Evolutionary conservation across 2,329 filamentous ascomycete species (phyloP).

Genomic region (Alternaria arbusti): DNA sequence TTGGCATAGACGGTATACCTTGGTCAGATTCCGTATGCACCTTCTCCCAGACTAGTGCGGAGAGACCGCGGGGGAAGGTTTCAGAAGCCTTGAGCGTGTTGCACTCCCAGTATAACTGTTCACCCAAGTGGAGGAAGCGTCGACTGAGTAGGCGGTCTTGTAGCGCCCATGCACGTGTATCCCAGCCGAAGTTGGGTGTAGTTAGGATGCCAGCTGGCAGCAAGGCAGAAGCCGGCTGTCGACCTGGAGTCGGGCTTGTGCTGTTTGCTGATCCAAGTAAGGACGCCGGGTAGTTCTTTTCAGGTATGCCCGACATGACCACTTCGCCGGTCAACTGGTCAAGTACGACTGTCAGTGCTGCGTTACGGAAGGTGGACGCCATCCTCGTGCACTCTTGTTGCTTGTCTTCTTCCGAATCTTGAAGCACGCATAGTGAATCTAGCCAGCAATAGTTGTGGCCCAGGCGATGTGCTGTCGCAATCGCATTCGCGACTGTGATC

Average conservation of each 20-base stretch:
- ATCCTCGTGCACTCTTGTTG: constrained; percentile 38
- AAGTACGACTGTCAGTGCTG: constrained; percentile 40
- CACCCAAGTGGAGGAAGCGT: constrained; percentile 41
- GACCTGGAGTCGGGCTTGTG: not conserved
- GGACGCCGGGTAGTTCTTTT: not conserved
- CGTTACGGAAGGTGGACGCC: constrained; percentile 45
- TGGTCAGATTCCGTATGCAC: constrained; percentile 30
- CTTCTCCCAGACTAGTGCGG: constrained; percentile 47
- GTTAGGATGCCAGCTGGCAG: constrained; percentile 21
- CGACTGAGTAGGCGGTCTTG: constrained; percentile 47
- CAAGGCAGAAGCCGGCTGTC: constrained; percentile 15
- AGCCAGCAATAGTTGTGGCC: constrained; percentile 45
- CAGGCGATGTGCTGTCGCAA: constrained; percentile 31
- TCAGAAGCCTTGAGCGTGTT: constrained; percentile 46
- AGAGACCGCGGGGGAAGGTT: constrained; percentile 43
- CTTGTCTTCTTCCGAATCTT: constrained; percentile 42
- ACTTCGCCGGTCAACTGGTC: constrained; percentile 17
- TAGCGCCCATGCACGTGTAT: constrained; percentile 46
- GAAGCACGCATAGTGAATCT: constrained; percentile 44
- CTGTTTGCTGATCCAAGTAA: not conserved
- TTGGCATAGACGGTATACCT: not conserved
- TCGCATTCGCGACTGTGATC: constrained; percentile 33
- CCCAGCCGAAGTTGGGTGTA: constrained; percentile 37
- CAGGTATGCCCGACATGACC: not conserved
- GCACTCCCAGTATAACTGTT: constrained; percentile 49